Base-by-base conservation (phyloP, 345 rosid genomes). In the Alliaria petiolata region DNA sequence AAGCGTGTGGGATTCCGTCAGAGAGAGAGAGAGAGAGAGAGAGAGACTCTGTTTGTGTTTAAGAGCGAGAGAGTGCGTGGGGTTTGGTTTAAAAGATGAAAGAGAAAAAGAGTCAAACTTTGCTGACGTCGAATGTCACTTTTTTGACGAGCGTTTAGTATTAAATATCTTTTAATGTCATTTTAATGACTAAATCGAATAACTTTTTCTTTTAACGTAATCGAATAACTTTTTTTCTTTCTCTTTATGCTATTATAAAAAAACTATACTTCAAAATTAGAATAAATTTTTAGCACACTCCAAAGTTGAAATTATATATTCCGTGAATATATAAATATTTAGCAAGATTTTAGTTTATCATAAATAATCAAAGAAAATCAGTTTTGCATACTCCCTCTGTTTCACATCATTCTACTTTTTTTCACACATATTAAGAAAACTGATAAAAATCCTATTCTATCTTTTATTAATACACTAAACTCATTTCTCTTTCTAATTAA, bases 51-150 rank as follows among this genome's bases (percentile, higher is more conserved):
- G 77, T 73, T 36, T 47, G 12, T 58, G 89, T 10, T 83, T 83
- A 52, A 69, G 36, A 49, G 22, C 13, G 69, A 71, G 36, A 63
- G 87, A 87, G 77, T 19, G 76, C 68, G 67, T 65, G 35, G 55
- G 33, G 69, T 63, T 44, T 59, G 74, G 87, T 68, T 39, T 62
- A 70, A 85, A 85, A 81, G 82, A 86, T 70, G 73, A 80, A 52
- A 70, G 79, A 79, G 77, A 81, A 69, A 76, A 57, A 71, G 79
- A 76, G 89, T 87, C 91, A 89, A 91, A 87, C 81, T 80, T 55
- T 26, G 76, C 40, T 85, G 86, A 89, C 84, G 85, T 86, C 82
- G 81, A 8, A 5, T 8, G 22, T 55, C 42, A 22, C 65, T 80
- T 76, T 77, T 59, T 56, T 69, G 70, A 76, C 75, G 78, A 46